Conservation (phyloP, 108 stramenopile genomes). For the Epipyxis sp. region DNA sequence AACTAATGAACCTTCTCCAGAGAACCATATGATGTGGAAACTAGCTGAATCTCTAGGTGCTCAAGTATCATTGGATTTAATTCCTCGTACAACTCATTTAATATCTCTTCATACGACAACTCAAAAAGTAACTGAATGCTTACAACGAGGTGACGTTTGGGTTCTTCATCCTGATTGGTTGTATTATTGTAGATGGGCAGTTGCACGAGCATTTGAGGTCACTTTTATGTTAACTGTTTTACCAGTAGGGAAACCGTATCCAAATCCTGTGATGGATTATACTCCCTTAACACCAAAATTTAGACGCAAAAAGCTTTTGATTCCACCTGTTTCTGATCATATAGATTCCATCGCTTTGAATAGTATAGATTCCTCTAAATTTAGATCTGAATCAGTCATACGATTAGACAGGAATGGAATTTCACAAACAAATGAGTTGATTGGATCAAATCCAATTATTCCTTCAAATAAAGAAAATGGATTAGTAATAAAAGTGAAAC, state of each 20-base stretch:
- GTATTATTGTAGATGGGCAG: conserved; percentile 11
- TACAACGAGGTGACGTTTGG: conserved; percentile 13
- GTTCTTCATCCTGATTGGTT: conserved; percentile 19
- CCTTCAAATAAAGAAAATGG: no score
- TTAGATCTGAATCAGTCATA: no score
- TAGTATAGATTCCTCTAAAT: no score
- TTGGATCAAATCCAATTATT: no score
- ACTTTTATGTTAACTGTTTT: neutral
- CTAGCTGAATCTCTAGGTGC: conserved; percentile 16
- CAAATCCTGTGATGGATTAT: neutral
- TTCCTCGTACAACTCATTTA: conserved; percentile 17
- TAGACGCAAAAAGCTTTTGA: neutral
- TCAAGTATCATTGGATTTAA: neutral
- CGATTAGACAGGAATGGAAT: no score
- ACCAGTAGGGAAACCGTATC: neutral
- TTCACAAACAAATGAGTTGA: no score
- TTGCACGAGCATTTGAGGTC: neutral
- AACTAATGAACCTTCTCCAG: neutral
- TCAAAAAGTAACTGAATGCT: neutral
- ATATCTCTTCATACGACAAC: neutral
- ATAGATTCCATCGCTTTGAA: no score
- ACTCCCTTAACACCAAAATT: neutral
- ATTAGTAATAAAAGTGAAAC: no score
- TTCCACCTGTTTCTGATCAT: neutral
- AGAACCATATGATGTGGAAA: neutral